Percentiles rank a stretch among this genome's conserved stretches.
Evolutionary conservation across 2,329 filamentous ascomycete species (phyloP).

Genomic region (Diaporthe nobilis): DNA sequence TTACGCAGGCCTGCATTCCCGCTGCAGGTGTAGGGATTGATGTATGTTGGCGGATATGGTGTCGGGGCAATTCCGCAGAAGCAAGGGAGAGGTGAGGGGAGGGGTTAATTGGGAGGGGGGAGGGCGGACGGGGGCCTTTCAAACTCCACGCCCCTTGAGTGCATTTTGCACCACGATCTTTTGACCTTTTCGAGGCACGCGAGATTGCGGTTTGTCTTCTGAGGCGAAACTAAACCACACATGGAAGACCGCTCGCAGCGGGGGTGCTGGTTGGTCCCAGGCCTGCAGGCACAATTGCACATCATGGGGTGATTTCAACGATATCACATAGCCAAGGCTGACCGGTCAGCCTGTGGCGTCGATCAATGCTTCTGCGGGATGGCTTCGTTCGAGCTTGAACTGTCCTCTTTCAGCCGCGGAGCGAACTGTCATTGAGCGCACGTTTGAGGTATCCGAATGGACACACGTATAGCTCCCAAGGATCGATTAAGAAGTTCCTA

Average conservation of each 20-base stretch:
- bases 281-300: not conserved
- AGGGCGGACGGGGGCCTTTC: too few relatives aligned
- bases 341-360: not conserved
- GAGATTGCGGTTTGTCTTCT: not conserved
- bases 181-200: too few relatives aligned
- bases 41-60: not conserved
- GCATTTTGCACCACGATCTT: not conserved
- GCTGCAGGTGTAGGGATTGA: not conserved
- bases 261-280: too few relatives aligned
- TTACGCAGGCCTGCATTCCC: not conserved
- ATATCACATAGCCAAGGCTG: not conserved
- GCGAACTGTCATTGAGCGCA: too few relatives aligned
- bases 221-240: not conserved
- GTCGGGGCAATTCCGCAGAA: not conserved
- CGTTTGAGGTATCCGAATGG: too few relatives aligned
- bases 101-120: too few relatives aligned
- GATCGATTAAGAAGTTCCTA: not conserved
- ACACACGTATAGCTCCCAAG: not conserved
- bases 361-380: not conserved
- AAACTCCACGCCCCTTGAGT: not conserved
- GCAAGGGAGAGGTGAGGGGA: not conserved
- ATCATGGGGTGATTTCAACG: not conserved
- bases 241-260: not conserved
- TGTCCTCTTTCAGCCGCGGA: too few relatives aligned
- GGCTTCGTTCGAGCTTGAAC: not conserved